Evolutionary conservation across 164 flowering plant species (phyloP), one percentile per base, ranked within the genome.

Genomic region (Kingdonia uniflora): DNA sequence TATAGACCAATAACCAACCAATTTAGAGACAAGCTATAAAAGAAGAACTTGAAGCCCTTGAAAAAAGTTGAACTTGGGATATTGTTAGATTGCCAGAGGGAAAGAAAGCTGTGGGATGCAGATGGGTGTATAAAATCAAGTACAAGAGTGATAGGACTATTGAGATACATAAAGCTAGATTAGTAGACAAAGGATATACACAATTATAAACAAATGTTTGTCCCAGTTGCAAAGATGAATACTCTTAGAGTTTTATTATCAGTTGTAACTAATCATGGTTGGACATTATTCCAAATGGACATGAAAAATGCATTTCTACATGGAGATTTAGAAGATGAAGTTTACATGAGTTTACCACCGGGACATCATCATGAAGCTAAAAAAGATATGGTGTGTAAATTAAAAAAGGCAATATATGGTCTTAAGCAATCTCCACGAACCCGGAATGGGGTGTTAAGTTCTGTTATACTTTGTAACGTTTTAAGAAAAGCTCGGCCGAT

Each of bases 381-480:
- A 38, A n/a, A 11, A 0, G 43, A n/a, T 19, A 0, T 52, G 1
- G 44, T 13, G 1, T 52, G 17, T 24, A 52, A 52, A 14, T 20
- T 52, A 14, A 38, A 52, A 5, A 52, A 52, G 55, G 44, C 44
- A 0, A 52, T 52, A 10, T 52, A 52, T 38, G 26, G 55, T 11
- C 44, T 52, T 1, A 52, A 52, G 22, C 55, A 52, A 21, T 52
- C 45, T 19, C 56, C 38, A 2, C 15, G 45, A 38, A 24, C 56
- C 5, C 37, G 56, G 56, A 38, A 19, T 53, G 19, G n/a, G n/a
- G 37, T 3, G 4, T 29, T 29, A 29, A 29, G 35, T 8, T 29
- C 8, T 29, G 8, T 29, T 29, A 4, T 29, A 3, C 8, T 29
- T 29, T 3, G 35, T 29, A 29, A 29, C 8, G 35, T 8, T 29